Evolutionary conservation across 805 yeast genomes (phyloP), one percentile per base, ranked within the genome.

Genomic region (Candida ficus): DNA sequence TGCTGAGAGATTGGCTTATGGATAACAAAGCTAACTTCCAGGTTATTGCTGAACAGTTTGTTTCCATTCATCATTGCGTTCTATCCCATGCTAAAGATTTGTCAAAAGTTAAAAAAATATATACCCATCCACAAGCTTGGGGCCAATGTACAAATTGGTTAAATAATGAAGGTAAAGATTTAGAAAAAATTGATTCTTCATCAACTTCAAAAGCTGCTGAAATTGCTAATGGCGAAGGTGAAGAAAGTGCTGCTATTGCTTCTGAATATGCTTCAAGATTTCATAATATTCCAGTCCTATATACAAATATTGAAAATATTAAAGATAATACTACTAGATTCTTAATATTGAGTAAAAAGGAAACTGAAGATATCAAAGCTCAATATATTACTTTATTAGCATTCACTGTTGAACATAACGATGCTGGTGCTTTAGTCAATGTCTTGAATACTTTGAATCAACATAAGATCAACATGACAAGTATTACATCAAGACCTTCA

Each of bases 91-190:
- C 75, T 8, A 51, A 56, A 34, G 68, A 67, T 26, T 49, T 82
- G 4, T 47, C 58, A 1, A 58, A 69, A 12, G 72, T 89, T 38
- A 61, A 57, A 13, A 74, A 70, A 25, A 73, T 91, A 16, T 86
- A 85, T 63, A 85, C 96, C 4, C 99, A 91, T 62, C 97, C 99
- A 2, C 99, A 91, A 60, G 99, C 90, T 0, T 91, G 99, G 99
- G 95, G 96, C 9, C 99, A 91, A 58, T 81, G 86, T 37, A 66
- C 72, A 3, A 58, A 65, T 18, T 93, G 85, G 65, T 57, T 84
- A 31, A 56, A 66, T 16, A 47, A 39, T 12, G 38, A 44, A 47
- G 46, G 65, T 29, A 61, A 64, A 13, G 52, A 59, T 18, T 66
- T 74, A 26, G 71, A 70, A 38, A 70, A 63, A 44, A 67, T 83